Evolutionary conservation across 176 grass and related monocot species (phyloP).

Genomic region (Tillandsia fasciculata): DNA sequence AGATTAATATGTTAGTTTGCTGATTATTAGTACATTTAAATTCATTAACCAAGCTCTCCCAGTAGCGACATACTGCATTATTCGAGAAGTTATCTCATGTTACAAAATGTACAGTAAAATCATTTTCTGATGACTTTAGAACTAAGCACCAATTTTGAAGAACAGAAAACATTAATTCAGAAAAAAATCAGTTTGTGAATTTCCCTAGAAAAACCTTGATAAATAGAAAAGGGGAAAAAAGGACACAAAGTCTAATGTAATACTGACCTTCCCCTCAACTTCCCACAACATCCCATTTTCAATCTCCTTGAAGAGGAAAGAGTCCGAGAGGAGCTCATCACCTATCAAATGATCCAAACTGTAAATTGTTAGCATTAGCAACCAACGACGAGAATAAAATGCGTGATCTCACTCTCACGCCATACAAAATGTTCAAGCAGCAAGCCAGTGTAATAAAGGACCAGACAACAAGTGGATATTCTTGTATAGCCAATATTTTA

Average conservation of each 20-base stretch:
- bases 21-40: background rate
- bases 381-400: background rate
- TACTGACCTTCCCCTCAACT: slow-evolving; percentile 33
- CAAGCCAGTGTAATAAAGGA: too few relatives aligned
- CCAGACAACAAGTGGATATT: too few relatives aligned
- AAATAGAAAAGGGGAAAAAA: background rate
- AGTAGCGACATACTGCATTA: background rate
- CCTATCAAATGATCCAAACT: slow-evolving; percentile 21
- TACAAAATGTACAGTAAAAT: background rate
- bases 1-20: background rate
- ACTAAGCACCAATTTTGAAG: background rate
- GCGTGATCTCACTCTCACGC: too few relatives aligned
- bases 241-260: background rate
- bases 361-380: background rate
- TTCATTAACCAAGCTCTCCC: background rate
- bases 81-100: background rate
- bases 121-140: background rate
- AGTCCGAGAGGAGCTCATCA: slow-evolving; percentile 81
- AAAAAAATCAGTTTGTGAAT: background rate
- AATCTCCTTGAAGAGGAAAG: slow-evolving; percentile 31
- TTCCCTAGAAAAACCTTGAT: background rate
- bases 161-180: background rate
- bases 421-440: too few relatives aligned
- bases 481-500: too few relatives aligned
- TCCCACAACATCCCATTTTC: slow-evolving; percentile 24